Conservation (phyloP, 441 rosid genomes). For the Jatropha multifida region DNA sequence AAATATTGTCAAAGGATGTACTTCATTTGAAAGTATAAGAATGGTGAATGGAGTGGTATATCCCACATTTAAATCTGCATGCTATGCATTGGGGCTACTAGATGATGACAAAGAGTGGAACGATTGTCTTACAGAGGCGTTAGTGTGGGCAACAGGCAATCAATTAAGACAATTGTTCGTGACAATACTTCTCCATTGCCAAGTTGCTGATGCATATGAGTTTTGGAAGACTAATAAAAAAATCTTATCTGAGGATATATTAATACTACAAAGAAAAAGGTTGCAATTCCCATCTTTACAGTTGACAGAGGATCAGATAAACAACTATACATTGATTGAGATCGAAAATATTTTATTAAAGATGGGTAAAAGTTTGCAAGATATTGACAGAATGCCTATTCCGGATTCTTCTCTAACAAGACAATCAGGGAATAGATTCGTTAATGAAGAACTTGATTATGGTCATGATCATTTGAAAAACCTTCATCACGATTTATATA, state of each 20-base stretch:
- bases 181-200: neutral
- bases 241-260: neutral
- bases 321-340: neutral
- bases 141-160: neutral
- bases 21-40: neutral
- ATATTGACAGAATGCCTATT: no score
- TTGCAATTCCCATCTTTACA: neutral
- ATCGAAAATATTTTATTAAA: neutral
- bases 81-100: neutral
- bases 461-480: no score
- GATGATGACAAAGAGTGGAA: conserved; percentile 3
- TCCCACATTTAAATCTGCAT: neutral
- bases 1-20: neutral
- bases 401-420: no score
- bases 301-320: neutral
- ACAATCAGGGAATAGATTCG: no score
- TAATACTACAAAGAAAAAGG: neutral
- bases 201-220: neutral
- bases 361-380: no score
- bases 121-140: neutral
- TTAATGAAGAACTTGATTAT: no score
- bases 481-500: no score
- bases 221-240: neutral
- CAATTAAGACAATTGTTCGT: neutral
- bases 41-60: neutral